Evolutionary conservation across 2,329 filamentous ascomycete genomes (phyloP).

Genomic region (Pseudogymnoascus sp.): DNA sequence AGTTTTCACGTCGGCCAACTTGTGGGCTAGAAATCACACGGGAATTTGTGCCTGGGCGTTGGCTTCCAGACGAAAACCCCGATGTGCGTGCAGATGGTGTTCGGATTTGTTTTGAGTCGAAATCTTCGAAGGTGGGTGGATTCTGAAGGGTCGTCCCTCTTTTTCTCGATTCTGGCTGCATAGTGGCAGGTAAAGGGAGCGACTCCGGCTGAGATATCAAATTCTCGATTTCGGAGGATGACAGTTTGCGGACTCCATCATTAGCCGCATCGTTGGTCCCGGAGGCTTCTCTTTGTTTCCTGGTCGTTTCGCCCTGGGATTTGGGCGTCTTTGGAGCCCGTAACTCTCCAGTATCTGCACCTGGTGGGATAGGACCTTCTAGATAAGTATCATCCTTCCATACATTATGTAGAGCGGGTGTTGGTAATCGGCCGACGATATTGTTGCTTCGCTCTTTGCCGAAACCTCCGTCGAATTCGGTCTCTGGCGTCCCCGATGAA

Average conservation of each 20-base stretch:
- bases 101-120: conserved; percentile 2
- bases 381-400: not conserved
- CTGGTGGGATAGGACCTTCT: not conserved
- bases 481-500: not conserved
- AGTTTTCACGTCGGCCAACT: not conserved
- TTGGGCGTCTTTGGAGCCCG: conserved; percentile 23
- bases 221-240: conserved; percentile 52
- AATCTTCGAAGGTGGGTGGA: conserved; percentile 1
- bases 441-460: not conserved
- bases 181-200: conserved; percentile 43
- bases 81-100: conserved; percentile 17
- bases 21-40: conserved; percentile 6
- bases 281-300: conserved; percentile 19
- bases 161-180: conserved; percentile 15
- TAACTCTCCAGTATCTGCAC: not conserved
- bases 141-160: conserved; percentile 1
- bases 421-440: not conserved
- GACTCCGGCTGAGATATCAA: conserved; percentile 51
- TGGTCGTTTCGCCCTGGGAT: conserved; percentile 25
- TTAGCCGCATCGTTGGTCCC: conserved; percentile 14
- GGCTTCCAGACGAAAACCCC: not conserved
- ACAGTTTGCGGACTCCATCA: conserved; percentile 46
- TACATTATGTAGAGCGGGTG: not conserved
- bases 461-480: conserved; percentile 3
- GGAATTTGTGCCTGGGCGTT: not conserved